Conservation (phyloP, 345 rosid genomes). For the Triadica sebifera region DNA sequence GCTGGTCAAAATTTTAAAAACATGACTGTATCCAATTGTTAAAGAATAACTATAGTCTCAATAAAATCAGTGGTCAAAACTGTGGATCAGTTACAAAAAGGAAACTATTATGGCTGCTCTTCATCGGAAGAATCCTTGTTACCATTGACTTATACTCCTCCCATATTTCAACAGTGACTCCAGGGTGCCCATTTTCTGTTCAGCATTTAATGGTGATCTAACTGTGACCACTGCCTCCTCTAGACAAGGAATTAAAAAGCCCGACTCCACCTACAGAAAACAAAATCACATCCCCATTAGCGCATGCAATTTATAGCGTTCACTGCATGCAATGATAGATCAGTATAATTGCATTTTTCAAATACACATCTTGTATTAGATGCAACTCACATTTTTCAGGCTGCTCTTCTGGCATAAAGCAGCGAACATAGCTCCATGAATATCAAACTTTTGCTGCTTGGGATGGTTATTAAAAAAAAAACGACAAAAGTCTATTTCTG, state of each 20-base stretch:
- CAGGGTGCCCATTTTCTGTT: conserved; percentile 90
- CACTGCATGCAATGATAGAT: background rate
- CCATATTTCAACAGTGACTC: conserved; percentile 82
- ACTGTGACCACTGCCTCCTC: conserved; percentile 82
- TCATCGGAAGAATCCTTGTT: conserved; percentile 88
- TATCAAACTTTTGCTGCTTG: conserved; percentile 65
- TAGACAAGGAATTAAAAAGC: conserved; percentile 70
- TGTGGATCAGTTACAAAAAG: conserved; percentile 26
- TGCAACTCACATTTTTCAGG: too few species aligned
- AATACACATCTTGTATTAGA: conserved; percentile 35
- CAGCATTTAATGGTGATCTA: conserved; percentile 93
- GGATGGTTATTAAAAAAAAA: conserved; percentile 83
- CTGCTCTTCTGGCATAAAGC: conserved; percentile 98
- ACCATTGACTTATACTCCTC: conserved; percentile 57
- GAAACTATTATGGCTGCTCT: conserved; percentile 79
- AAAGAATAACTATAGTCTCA: conserved; percentile 20
- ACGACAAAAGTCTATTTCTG: conserved; percentile 88
- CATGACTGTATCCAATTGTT: conserved; percentile 9
- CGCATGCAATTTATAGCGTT: background rate
- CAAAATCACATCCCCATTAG: background rate
- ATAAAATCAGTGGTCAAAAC: too few species aligned
- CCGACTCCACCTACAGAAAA: conserved; percentile 58
- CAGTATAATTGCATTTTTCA: background rate
- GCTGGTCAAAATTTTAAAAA: background rate
- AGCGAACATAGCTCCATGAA: conserved; percentile 99